Percentiles rank a stretch among this genome's conserved stretches.
phyloP scores from a whole-genome alignment of 1,284 basidiomycete species.

The Vanrija pseudolonga region DNA sequence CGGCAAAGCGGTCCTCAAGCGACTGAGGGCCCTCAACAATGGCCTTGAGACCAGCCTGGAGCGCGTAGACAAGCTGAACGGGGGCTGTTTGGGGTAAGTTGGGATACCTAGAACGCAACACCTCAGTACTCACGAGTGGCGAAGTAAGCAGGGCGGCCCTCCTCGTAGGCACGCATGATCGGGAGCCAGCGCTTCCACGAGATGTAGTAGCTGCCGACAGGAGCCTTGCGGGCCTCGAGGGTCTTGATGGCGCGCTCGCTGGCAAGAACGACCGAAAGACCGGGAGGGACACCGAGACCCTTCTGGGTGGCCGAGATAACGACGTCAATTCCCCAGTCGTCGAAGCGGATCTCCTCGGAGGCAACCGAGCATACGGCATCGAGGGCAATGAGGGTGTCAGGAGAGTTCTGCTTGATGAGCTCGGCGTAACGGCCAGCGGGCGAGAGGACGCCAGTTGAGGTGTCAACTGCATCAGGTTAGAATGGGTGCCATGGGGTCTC shows the following conservation, averaged over 20 bases:
- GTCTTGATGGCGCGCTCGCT: constrained; percentile 76
- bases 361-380: constrained; percentile 96
- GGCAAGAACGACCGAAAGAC: constrained; percentile 79
- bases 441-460: constrained; percentile 86
- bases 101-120: background rate
- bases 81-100: constrained; percentile 50
- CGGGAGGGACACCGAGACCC: constrained; percentile 91
- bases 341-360: constrained; percentile 91
- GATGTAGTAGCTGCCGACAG: constrained; percentile 77
- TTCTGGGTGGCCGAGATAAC: constrained; percentile 91
- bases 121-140: constrained; percentile 62
- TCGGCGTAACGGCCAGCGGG: constrained; percentile 75
- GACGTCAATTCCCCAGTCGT: constrained; percentile 89
- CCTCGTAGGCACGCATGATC: constrained; percentile 79
- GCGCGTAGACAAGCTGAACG: constrained; percentile 90
- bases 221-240: constrained; percentile 65
- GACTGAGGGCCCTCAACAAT: constrained; percentile 63
- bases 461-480: constrained; percentile 54
- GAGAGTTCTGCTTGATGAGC: constrained; percentile 72
- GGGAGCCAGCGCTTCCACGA: constrained; percentile 93
- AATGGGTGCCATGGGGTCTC: background rate
- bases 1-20: constrained; percentile 73
- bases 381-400: constrained; percentile 80
- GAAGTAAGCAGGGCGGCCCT: constrained; percentile 65
- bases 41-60: constrained; percentile 70